Evolutionary conservation across 768 basidiomycete species (phyloP), one percentile per base, ranked within the genome.

Genomic region (Clathrus columnatus): DNA sequence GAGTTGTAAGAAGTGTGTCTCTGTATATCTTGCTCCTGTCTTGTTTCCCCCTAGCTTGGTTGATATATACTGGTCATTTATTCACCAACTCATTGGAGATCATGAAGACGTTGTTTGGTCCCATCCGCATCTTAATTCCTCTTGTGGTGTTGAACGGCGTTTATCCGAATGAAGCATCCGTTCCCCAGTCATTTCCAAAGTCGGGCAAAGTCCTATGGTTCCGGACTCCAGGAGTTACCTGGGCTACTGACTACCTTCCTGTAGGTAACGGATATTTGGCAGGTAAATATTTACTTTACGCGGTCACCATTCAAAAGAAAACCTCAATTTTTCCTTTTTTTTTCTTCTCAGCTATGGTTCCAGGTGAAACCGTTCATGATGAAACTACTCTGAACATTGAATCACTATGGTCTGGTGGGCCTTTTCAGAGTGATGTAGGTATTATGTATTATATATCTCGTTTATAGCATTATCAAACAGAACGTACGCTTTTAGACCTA

Each of bases 181-280:
- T 23, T 43, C 75, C 75, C 27, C 51, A 65, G 21, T 75, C 73
- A n/a, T 85, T 88, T 62, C 86, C 86, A 0, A 59, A 69, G 3
- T 81, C 83, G 11, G 86, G 86, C n/a, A 87, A 88, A 67, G 85
- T 80, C 5, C 70, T 88, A 26, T 88, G 86, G 86, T 88, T 82
- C 60, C 76, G 68, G 3, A 56, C 72, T 16, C 75, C 79, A 0
- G 82, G 78, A 1, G 64, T 64, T 0, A 17, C 24, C 14, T 88
- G 86, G 86, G 67, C 74, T 0, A 72, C 73, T 45, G 77, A 84
- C 44, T 82, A 71, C 63, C 75, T 88, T 24, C 87, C 87, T 0
- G 71, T 87, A 26, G 86, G 86, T 29, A 89, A 89, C 67, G 86
- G 86, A 1, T 83, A 79, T 61, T 72, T 87, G 20, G 51, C 51